Percentiles rank a stretch among this genome's conserved stretches.
Evolutionary conservation across 129 eudicot species (phyloP).

Genomic region (Sambucus nigra): DNA sequence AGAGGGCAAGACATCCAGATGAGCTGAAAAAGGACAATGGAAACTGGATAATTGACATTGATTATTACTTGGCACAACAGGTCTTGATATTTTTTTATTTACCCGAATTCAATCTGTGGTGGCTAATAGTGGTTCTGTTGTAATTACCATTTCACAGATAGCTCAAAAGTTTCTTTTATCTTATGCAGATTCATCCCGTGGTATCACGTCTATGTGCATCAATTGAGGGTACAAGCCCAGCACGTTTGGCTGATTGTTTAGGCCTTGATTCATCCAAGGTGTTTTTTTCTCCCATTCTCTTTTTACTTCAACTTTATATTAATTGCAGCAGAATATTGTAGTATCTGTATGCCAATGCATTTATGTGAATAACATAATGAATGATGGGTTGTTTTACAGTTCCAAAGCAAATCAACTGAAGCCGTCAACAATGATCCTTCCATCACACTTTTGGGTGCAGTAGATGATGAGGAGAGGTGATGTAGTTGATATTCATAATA

Average conservation of each 20-base stretch:
- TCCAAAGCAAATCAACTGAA: constrained; percentile 76
- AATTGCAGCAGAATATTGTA: background rate
- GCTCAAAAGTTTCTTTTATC: constrained; percentile 6
- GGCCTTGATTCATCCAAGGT: constrained; percentile 99
- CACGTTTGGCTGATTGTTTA: constrained; percentile 90
- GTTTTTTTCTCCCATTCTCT: constrained; percentile 5
- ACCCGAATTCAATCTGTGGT: background rate
- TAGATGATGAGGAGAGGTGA: constrained; percentile 90
- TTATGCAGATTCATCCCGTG: constrained; percentile 90
- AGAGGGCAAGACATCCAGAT: constrained; percentile 99
- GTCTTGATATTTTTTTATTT: constrained; percentile 17
- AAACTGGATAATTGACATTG: constrained; percentile 83
- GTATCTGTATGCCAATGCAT: background rate
- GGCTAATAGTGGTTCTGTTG: background rate
- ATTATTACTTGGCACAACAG: constrained; percentile 96
- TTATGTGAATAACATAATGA: constrained; percentile 6
- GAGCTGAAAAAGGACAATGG: constrained; percentile 69
- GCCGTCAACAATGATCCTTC: constrained; percentile 50
- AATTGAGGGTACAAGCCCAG: constrained; percentile 95
- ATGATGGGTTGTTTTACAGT: constrained; percentile 32
- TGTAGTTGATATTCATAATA: background rate
- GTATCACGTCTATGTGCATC: constrained; percentile 97
- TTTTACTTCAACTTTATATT: background rate
- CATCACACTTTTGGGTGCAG: constrained; percentile 40
- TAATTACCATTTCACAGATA: background rate